Percentiles rank a stretch among this genome's conserved stretches.
phyloP scores from a whole-genome alignment of 2,329 filamentous ascomycete genomes.

The Penicillium polonicum region DNA sequence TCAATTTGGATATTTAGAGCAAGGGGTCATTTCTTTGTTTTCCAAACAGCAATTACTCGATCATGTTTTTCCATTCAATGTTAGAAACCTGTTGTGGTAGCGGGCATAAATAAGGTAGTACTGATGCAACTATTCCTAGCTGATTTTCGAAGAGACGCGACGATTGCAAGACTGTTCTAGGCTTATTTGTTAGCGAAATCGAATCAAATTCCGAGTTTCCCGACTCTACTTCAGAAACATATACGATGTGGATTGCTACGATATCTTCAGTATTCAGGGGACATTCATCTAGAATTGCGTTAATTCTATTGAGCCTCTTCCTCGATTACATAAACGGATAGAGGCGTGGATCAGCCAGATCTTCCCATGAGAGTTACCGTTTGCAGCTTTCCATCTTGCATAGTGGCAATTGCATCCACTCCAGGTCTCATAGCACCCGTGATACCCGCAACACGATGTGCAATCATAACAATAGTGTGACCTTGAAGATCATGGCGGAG shows the following conservation, averaged over 20 bases:
- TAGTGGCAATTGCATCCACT: not conserved
- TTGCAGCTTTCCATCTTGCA: not conserved
- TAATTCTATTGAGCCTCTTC: not conserved
- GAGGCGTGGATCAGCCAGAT: not conserved
- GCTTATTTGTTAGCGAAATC: not conserved
- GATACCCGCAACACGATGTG: constrained; percentile 3
- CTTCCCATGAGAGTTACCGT: not conserved
- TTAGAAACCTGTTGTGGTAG: not conserved
- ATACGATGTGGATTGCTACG: too few species aligned
- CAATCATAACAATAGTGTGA: not conserved
- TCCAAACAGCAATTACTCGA: too few species aligned
- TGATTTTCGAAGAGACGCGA: not conserved
- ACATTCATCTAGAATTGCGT: too few species aligned
- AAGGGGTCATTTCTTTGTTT: not conserved
- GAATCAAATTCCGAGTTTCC: not conserved
- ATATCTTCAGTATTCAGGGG: too few species aligned
- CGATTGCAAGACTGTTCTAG: not conserved
- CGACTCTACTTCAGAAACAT: too few species aligned
- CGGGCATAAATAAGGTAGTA: not conserved
- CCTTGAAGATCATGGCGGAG: not conserved
- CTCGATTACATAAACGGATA: not conserved
- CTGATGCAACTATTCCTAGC: not conserved
- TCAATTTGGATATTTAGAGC: not conserved
- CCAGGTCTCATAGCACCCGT: constrained; percentile 4
- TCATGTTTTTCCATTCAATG: not conserved